Conservation (phyloP, 164 flowering plant species). For the Piper longum region DNA sequence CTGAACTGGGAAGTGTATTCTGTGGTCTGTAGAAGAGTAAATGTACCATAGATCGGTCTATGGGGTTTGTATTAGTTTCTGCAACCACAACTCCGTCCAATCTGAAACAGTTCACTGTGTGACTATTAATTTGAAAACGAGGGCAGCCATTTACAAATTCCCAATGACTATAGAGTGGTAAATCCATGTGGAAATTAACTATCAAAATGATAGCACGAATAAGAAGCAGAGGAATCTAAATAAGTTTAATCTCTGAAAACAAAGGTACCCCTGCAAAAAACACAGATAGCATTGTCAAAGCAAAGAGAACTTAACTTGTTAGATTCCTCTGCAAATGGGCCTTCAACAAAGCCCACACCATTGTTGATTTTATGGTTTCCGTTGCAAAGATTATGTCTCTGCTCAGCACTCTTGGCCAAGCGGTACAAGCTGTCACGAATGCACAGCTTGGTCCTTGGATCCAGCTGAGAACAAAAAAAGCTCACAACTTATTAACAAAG, state of each 20-base stretch:
- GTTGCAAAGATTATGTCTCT: slow-evolving; percentile 37
- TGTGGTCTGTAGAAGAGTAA: slow-evolving; percentile 63
- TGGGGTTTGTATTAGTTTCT: slow-evolving; percentile 80
- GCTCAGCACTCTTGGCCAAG: slow-evolving; percentile 79
- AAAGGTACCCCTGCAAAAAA: too few species aligned
- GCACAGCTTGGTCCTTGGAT: slow-evolving; percentile 61
- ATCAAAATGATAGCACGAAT: not conserved
- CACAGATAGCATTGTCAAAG: not conserved
- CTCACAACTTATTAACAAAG: not conserved
- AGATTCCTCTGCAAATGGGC: slow-evolving; percentile 27
- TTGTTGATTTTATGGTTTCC: slow-evolving; percentile 14
- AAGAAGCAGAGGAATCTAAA: too few species aligned
- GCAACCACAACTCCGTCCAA: slow-evolving; percentile 39
- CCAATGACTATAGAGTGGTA: not conserved
- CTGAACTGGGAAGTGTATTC: slow-evolving; percentile 20
- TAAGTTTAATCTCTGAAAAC: too few species aligned
- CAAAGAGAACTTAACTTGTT: slow-evolving; percentile 23
- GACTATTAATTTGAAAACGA: not conserved
- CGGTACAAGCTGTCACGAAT: slow-evolving; percentile 87
- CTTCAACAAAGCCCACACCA: slow-evolving; percentile 19
- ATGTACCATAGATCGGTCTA: slow-evolving; percentile 80
- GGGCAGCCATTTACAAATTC: not conserved
- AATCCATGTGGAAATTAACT: not conserved
- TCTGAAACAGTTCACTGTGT: slow-evolving; percentile 17
- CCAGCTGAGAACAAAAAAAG: slow-evolving; percentile 46